These are phyloP conservation scores for Trichoderma oligosporum DNA, from an alignment of 2,329 filamentous ascomycete genomes.

Conservation along the genomic window DNA sequence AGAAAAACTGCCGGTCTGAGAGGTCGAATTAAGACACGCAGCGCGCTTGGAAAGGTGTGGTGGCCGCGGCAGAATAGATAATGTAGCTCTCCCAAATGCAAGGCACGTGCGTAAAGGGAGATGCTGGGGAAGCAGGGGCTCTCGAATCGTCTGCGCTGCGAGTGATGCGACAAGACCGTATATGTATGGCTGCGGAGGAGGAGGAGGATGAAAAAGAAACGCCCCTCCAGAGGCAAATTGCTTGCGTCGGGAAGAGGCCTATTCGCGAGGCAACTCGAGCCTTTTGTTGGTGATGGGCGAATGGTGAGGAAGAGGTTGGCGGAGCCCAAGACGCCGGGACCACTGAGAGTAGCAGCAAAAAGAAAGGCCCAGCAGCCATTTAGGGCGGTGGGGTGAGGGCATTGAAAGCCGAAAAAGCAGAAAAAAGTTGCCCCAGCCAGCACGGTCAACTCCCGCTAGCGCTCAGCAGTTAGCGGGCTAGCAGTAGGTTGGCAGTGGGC, in stretches of 20 bases:
- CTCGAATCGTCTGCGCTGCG: not conserved
- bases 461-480: constrained; percentile 8
- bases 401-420: not conserved
- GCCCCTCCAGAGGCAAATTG: constrained; percentile 16
- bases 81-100: not conserved
- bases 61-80: not conserved
- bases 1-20: not conserved
- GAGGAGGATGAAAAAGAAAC: constrained; percentile 1
- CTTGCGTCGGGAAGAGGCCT: constrained; percentile 14
- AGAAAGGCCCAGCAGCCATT: not conserved
- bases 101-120: constrained; percentile 21
- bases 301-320: constrained; percentile 14
- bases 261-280: constrained; percentile 17
- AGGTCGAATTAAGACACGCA: constrained; percentile 14
- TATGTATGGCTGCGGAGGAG: constrained; percentile 6
- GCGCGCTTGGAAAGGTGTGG: not conserved
- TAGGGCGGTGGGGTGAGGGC: constrained; percentile 6
- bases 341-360: constrained; percentile 2
- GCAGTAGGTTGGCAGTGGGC: not conserved
- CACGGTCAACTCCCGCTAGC: constrained; percentile 18
- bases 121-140: constrained; percentile 18
- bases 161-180: not conserved
- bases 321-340: constrained; percentile 17
- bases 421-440: not conserved
- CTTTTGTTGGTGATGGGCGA: constrained; percentile 17